Conservation (phyloP, 345 rosid species). For the Tarenaya hassleriana region DNA sequence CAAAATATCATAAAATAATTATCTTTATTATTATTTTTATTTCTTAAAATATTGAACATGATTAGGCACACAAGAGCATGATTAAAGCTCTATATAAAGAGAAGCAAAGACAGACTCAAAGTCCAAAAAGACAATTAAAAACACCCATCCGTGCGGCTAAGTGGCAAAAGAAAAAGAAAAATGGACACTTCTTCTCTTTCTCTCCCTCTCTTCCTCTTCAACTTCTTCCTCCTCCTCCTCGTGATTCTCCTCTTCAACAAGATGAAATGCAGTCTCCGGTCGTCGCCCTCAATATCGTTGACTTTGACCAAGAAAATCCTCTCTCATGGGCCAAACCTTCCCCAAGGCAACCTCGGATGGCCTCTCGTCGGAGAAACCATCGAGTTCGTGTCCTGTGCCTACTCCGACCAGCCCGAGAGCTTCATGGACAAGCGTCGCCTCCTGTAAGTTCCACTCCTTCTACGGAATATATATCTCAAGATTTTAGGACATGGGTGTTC, state of each 20-base stretch:
- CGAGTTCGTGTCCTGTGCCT: conserved; percentile 75
- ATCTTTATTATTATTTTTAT: no score
- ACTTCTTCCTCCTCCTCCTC: conserved; percentile 25
- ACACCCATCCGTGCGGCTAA: conserved; percentile 29
- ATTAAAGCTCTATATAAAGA: conserved; percentile 27
- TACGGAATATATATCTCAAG: neutral
- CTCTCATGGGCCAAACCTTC: conserved; percentile 29
- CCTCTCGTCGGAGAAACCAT: conserved; percentile 87
- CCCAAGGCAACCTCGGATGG: conserved; percentile 78
- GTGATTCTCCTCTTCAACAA: conserved; percentile 29
- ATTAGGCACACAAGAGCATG: conserved; percentile 30
- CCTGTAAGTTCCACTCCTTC: conserved; percentile 33
- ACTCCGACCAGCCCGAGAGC: conserved; percentile 77
- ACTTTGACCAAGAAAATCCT: no score
- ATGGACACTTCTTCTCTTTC: conserved; percentile 22
- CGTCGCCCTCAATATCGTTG: no score
- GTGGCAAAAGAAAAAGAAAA: conserved; percentile 13
- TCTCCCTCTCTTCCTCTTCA: conserved; percentile 18
- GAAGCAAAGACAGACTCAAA: conserved; percentile 28
- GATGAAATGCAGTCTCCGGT: conserved; percentile 21
- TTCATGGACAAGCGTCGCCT: conserved; percentile 83
- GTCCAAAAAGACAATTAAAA: conserved; percentile 23
- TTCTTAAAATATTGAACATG: conserved; percentile 4
- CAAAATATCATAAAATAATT: no score
- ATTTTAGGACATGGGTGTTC: neutral